Percentiles rank a stretch among this genome's conserved stretches.
These are phyloP conservation scores for Metschnikowia continentalis DNA, from an alignment of 805 yeast species.

Conservation along the genomic window DNA sequence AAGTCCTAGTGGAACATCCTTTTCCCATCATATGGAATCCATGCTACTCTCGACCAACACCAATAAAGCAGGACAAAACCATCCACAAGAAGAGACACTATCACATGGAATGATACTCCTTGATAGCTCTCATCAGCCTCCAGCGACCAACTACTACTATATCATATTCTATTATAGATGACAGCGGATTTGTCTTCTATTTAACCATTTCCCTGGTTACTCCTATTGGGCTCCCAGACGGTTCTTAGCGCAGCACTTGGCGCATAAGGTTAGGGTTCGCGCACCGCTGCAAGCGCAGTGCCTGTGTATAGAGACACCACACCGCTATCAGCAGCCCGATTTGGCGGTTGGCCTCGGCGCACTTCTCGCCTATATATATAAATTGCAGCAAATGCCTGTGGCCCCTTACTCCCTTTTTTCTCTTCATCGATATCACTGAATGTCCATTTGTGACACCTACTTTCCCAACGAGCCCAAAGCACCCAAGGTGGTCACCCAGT, in stretches of 20 bases:
- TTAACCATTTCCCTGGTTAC: neutral
- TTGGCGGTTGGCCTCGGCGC: neutral
- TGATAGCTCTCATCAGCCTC: too few species aligned
- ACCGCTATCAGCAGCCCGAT: conserved; percentile 3
- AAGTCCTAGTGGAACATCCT: neutral
- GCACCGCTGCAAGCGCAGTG: neutral
- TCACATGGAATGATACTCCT: too few species aligned
- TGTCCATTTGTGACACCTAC: conserved; percentile 49
- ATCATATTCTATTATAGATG: too few species aligned
- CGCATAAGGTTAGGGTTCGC: neutral
- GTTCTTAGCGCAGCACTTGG: neutral
- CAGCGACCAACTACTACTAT: too few species aligned
- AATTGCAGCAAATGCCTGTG: neutral
- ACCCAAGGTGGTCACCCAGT: conserved; percentile 58
- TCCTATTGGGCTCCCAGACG: neutral
- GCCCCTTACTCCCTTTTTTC: neutral
- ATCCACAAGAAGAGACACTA: too few species aligned
- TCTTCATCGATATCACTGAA: neutral
- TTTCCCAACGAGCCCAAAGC: conserved; percentile 78
- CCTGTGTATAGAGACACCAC: neutral
- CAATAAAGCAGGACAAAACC: too few species aligned
- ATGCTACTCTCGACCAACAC: too few species aligned
- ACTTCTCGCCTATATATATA: neutral
- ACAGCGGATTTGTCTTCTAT: too few species aligned
- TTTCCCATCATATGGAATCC: too few species aligned